Conservation (phyloP, 2,329 filamentous ascomycete species). For the Dothistroma septosporum region DNA sequence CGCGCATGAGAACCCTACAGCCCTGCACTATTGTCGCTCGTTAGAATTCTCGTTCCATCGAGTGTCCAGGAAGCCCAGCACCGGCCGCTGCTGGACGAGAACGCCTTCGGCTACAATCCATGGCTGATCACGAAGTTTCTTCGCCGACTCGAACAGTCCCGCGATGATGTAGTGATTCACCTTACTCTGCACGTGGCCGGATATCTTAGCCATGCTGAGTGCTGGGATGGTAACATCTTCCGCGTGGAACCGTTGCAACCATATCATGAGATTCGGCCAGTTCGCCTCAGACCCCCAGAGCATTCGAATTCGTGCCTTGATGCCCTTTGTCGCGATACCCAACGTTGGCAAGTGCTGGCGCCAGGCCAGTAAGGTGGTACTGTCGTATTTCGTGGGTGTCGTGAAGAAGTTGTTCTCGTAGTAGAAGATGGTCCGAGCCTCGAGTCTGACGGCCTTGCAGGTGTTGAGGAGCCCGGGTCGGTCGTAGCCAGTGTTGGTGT, state of each 20-base stretch:
- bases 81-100: too few relatives aligned
- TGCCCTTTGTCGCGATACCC: too few relatives aligned
- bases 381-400: not conserved
- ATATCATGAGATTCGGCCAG: slow-evolving; percentile 1
- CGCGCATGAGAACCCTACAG: too few relatives aligned
- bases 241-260: slow-evolving; percentile 1
- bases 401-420: slow-evolving; percentile 11
- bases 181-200: too few relatives aligned
- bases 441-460: slow-evolving; percentile 12
- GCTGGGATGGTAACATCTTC: too few relatives aligned
- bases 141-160: not conserved
- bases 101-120: not conserved
- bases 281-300: not conserved
- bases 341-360: too few relatives aligned
- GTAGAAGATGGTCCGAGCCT: slow-evolving; percentile 12
- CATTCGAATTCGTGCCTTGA: too few relatives aligned
- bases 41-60: too few relatives aligned
- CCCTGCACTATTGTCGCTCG: too few relatives aligned
- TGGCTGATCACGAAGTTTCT: not conserved
- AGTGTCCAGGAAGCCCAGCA: too few relatives aligned
- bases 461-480: not conserved
- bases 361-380: not conserved
- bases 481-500: not conserved
- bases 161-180: not conserved
- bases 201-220: too few relatives aligned